Evolutionary conservation across 2,329 filamentous ascomycete genomes (phyloP).

Genomic region (Venturia asperata): DNA sequence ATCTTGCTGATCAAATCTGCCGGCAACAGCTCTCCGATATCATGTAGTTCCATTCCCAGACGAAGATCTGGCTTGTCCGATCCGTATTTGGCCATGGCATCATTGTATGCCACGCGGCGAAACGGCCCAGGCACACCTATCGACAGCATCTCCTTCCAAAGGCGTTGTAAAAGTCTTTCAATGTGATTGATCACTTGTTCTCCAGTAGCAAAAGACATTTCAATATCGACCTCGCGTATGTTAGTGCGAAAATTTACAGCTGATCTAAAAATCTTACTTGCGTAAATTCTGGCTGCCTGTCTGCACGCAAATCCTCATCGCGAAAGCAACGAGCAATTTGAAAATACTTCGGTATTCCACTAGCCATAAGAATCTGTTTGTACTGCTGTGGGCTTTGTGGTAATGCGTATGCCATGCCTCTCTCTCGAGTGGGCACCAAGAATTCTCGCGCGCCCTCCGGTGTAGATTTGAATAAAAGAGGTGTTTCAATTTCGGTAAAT

Average conservation of each 20-base stretch:
- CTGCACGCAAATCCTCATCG: slow-evolving; percentile 86
- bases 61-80: slow-evolving; percentile 89
- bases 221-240: slow-evolving; percentile 66
- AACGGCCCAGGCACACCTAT: slow-evolving; percentile 44
- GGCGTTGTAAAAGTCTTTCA: slow-evolving; percentile 45
- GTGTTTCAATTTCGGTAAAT: slow-evolving; percentile 82
- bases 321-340: slow-evolving; percentile 94
- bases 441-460: slow-evolving; percentile 95
- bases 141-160: slow-evolving; percentile 49
- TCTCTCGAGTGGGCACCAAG: slow-evolving; percentile 74
- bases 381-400: slow-evolving; percentile 98
- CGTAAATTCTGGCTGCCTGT: slow-evolving; percentile 94
- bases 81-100: slow-evolving; percentile 74
- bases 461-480: slow-evolving; percentile 92
- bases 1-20: slow-evolving; percentile 67
- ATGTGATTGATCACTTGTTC: slow-evolving; percentile 59
- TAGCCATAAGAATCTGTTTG: slow-evolving; percentile 95
- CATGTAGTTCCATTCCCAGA: slow-evolving; percentile 60
- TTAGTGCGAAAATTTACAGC: slow-evolving; percentile 7
- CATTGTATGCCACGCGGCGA: slow-evolving; percentile 59
- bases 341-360: slow-evolving; percentile 74
- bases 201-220: slow-evolving; percentile 78
- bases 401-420: slow-evolving; percentile 76
- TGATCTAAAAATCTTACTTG: slow-evolving; percentile 50
- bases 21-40: slow-evolving; percentile 57